Evolutionary conservation across 805 yeast species (phyloP).

Genomic region (Priceomyces carsonii): DNA sequence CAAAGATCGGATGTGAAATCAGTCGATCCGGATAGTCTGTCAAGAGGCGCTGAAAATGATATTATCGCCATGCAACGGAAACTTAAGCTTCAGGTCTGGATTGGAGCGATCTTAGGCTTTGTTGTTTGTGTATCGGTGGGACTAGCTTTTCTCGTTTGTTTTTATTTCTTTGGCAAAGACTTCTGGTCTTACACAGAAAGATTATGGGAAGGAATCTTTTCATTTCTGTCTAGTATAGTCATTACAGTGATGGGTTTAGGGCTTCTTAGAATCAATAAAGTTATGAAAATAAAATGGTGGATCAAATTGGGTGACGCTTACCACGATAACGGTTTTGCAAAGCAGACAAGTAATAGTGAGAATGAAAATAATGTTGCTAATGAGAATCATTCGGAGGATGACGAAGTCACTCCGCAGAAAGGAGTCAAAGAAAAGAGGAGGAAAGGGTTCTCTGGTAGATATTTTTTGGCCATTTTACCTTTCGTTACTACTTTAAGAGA

Average conservation of each 20-base stretch:
- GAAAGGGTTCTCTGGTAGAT: constrained; percentile 47
- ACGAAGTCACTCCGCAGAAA: background rate
- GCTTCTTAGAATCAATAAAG: constrained; percentile 73
- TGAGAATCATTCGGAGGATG: background rate
- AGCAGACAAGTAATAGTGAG: background rate
- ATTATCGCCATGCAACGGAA: background rate
- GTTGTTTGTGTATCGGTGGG: constrained; percentile 73
- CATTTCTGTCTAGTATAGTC: constrained; percentile 72
- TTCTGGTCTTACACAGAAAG: constrained; percentile 87
- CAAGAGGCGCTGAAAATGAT: constrained; percentile 4
- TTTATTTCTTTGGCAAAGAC: constrained; percentile 78
- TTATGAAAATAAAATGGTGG: constrained; percentile 78
- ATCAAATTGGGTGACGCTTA: constrained; percentile 45
- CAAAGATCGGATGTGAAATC: constrained; percentile 41
- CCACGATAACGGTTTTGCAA: constrained; percentile 14
- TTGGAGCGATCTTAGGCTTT: constrained; percentile 77
- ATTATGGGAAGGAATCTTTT: constrained; percentile 84
- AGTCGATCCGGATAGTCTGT: constrained; percentile 1
- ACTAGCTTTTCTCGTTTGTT: constrained; percentile 62
- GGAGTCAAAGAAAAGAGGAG: constrained; percentile 1
- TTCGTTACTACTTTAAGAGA: constrained; percentile 85
- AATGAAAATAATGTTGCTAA: background rate
- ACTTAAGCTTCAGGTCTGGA: constrained; percentile 72
- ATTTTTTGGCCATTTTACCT: constrained; percentile 76
- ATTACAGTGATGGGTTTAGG: constrained; percentile 88